These are phyloP conservation scores for Bauhinia variegata DNA, from an alignment of 306 rosid species.

Conservation along the genomic window DNA sequence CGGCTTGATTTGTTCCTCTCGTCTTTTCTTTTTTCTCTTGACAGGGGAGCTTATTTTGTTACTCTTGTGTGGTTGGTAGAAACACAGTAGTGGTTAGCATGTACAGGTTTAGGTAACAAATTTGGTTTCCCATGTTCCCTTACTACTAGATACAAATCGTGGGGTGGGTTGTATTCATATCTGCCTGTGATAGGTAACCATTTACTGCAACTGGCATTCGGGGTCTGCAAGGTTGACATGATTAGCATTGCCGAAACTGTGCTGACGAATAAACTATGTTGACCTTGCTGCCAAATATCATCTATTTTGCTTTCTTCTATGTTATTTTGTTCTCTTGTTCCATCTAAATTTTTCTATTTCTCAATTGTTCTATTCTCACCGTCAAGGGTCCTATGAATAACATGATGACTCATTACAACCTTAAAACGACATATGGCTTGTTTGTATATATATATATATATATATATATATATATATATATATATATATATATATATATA, in stretches of 20 bases:
- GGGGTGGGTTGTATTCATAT: conserved; percentile 41
- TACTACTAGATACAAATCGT: conserved; percentile 42
- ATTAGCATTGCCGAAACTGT: conserved; percentile 33
- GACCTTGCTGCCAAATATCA: conserved; percentile 38
- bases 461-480: too few species aligned
- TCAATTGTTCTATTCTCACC: too few species aligned
- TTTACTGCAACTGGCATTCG: conserved; percentile 32
- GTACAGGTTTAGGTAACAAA: conserved; percentile 60
- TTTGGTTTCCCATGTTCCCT: conserved; percentile 54
- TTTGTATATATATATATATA: too few species aligned
- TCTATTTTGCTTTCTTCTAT: conserved; percentile 10
- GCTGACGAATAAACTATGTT: conserved; percentile 44
- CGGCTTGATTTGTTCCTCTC: conserved; percentile 47
- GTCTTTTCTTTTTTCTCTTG: conserved; percentile 41
- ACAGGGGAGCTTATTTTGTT: conserved; percentile 64
- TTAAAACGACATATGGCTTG: too few species aligned
- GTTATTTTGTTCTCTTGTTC: background rate
- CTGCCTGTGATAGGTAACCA: conserved; percentile 36
- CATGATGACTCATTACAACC: too few species aligned
- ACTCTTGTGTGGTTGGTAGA: conserved; percentile 59
- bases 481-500: too few species aligned
- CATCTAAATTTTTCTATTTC: background rate
- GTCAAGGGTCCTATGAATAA: too few species aligned
- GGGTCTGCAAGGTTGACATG: conserved; percentile 37
- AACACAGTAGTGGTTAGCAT: conserved; percentile 44